Conservation (phyloP, 148 eudicot genomes). For the Heliamphora exappendiculata region DNA sequence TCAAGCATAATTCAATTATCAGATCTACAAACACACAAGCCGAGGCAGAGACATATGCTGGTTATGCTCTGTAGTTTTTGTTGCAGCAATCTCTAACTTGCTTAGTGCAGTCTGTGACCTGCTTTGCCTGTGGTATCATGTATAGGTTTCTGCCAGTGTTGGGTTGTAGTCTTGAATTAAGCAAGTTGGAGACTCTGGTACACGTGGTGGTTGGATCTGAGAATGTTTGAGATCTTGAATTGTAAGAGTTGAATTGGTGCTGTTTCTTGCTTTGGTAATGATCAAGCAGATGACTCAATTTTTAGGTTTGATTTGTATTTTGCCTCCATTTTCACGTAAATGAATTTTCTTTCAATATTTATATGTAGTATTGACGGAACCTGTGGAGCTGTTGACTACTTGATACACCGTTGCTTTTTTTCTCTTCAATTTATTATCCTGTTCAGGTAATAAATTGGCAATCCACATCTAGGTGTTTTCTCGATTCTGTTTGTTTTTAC, state of each 20-base stretch:
- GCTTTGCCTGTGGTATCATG: background rate
- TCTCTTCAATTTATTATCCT: no score
- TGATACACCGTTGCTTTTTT: no score
- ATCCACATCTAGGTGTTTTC: no score
- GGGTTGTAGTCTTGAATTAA: background rate
- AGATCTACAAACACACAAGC: background rate
- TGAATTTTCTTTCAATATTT: background rate
- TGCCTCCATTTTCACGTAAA: background rate
- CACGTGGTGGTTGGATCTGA: background rate
- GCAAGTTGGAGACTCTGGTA: background rate
- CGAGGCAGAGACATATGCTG: background rate
- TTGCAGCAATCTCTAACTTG: background rate
- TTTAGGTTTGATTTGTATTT: no score
- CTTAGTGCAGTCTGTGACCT: background rate
- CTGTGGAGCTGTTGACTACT: no score
- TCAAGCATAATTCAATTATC: background rate
- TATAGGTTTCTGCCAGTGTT: background rate
- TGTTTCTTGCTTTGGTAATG: no score
- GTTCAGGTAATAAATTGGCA: no score
- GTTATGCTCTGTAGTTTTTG: background rate
- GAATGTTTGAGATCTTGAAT: no score
- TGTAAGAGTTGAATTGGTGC: no score
- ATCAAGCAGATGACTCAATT: no score
- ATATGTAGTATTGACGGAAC: background rate
- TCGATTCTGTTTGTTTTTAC: no score